These are phyloP conservation scores for Mortierella sp. DNA, from an alignment of 371 early-diverging fungal species.

Conservation along the genomic window DNA sequence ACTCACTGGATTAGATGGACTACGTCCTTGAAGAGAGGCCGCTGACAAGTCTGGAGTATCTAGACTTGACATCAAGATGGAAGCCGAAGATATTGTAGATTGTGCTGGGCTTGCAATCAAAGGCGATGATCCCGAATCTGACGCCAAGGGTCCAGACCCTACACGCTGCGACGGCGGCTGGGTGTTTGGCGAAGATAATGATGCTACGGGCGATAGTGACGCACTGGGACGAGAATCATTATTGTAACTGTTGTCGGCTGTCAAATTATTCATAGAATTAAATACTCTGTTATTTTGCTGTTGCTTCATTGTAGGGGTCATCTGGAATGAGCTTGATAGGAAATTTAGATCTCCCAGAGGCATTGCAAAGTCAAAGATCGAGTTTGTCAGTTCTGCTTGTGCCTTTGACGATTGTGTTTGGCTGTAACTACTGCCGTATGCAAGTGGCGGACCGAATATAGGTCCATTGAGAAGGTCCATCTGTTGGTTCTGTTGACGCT, in stretches of 20 bases:
- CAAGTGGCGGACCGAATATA: conserved; percentile 33
- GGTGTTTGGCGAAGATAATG: background rate
- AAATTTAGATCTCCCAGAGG: conserved; percentile 51
- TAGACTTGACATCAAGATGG: conserved; percentile 7
- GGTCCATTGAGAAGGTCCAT: conserved; percentile 11
- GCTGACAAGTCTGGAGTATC: background rate
- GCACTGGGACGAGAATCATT: background rate
- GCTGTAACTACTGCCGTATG: conserved; percentile 35
- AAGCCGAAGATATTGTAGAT: conserved; percentile 7
- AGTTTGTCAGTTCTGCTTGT: conserved; percentile 30
- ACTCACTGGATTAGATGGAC: conserved; percentile 23
- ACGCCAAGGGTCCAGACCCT: background rate
- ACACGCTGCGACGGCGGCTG: conserved; percentile 1
- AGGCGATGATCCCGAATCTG: conserved; percentile 3
- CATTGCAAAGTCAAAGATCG: conserved; percentile 56
- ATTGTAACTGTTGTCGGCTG: background rate
- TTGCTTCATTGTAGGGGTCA: conserved; percentile 38
- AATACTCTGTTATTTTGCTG: conserved; percentile 7
- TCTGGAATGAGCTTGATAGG: conserved; percentile 51
- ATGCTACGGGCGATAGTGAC: conserved; percentile 5
- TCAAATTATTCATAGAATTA: conserved; percentile 8
- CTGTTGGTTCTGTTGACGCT: conserved; percentile 16
- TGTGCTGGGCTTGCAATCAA: conserved; percentile 4
- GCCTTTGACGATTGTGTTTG: conserved; percentile 16
- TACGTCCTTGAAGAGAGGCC: background rate